These are phyloP conservation scores for Andrographis paniculata DNA, from an alignment of 305 asterid genomes.

Conservation along the genomic window DNA sequence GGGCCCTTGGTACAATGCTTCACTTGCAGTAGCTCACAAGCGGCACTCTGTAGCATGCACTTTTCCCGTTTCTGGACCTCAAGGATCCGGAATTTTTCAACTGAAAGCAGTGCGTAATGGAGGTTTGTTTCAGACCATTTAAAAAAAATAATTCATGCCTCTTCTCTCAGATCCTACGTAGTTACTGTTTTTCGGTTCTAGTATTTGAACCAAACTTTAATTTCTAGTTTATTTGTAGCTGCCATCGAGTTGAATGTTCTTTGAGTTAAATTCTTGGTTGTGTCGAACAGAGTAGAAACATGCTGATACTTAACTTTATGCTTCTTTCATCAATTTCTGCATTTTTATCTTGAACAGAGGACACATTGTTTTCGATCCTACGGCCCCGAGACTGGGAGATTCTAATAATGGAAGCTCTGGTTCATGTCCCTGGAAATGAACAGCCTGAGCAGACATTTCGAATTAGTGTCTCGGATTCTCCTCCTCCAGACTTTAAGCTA, in stretches of 20 bases:
- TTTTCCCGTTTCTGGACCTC: constrained; percentile 91
- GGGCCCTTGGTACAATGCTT: constrained; percentile 98
- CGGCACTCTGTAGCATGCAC: constrained; percentile 85
- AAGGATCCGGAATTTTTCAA: constrained; percentile 82
- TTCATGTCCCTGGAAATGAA: constrained; percentile 73
- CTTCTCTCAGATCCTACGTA: no score
- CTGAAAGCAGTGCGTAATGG: constrained; percentile 79
- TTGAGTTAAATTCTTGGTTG: no score
- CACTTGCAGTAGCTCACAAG: constrained; percentile 81
- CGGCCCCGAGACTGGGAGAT: constrained; percentile 85
- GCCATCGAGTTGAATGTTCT: no score
- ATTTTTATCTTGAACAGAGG: constrained; percentile 31
- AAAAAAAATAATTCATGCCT: no score
- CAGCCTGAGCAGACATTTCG: constrained; percentile 60
- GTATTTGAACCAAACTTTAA: no score
- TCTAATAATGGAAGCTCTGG: constrained; percentile 84
- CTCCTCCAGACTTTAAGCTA: no score
- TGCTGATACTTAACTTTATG: no score
- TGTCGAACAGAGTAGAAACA: no score
- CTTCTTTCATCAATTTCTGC: no score
- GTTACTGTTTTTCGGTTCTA: no score
- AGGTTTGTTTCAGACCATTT: constrained; percentile 29
- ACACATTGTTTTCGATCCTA: constrained; percentile 47
- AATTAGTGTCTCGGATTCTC: constrained; percentile 41
- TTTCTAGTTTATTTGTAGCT: no score